These are phyloP conservation scores for Alternaria postmessia DNA, from an alignment of 2,329 filamentous ascomycete species.

Conservation along the genomic window DNA sequence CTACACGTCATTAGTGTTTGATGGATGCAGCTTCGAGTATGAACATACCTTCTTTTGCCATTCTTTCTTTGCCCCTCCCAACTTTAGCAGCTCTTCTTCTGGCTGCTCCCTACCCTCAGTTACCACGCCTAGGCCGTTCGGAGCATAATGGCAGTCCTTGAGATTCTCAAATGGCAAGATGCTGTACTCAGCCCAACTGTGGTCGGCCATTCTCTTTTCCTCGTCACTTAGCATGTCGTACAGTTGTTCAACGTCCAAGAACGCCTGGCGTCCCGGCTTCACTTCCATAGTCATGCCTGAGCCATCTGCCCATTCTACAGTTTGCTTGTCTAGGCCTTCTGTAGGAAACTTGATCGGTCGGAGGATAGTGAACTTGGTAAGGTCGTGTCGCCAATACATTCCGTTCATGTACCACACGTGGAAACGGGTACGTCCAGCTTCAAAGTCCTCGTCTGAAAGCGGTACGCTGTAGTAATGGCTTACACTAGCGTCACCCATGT, in stretches of 20 bases:
- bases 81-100: neutral
- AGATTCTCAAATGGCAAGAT: neutral
- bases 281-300: neutral
- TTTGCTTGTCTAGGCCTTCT: neutral
- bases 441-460: slow-evolving; percentile 2
- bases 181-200: slow-evolving; percentile 3
- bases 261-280: neutral
- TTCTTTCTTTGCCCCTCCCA: neutral
- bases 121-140: neutral
- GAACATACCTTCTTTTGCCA: slow-evolving; percentile 5
- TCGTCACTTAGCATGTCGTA: slow-evolving; percentile 5
- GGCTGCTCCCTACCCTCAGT: neutral
- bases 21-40: neutral
- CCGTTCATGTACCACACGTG: neutral
- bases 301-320: slow-evolving; percentile 3
- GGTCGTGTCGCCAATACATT: neutral
- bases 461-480: neutral
- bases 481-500: neutral
- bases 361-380: neutral
- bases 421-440: slow-evolving; percentile 2
- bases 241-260: neutral
- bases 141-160: neutral
- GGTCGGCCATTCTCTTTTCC: neutral
- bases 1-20: neutral
- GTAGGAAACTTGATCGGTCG: neutral